These are phyloP conservation scores for Trichoderma sp. DNA, from an alignment of 2,329 filamentous ascomycete genomes.

Conservation along the genomic window DNA sequence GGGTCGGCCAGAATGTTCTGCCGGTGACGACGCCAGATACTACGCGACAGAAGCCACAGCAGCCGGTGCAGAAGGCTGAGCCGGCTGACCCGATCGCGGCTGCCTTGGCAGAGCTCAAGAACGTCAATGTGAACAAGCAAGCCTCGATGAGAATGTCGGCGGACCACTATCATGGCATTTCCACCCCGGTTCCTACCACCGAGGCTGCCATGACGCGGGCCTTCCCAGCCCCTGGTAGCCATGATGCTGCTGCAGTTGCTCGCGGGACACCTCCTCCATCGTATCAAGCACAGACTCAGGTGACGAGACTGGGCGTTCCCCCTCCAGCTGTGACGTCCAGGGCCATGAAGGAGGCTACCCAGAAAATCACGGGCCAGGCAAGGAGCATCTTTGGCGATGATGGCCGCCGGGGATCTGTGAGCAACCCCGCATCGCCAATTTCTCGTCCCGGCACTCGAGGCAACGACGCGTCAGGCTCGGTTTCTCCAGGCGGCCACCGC, in stretches of 20 bases:
- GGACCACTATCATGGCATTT: conserved; percentile 90
- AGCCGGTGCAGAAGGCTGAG: conserved; percentile 50
- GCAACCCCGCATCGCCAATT: conserved; percentile 42
- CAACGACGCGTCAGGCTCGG: conserved; percentile 59
- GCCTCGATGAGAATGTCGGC: conserved; percentile 85
- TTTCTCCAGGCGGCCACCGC: conserved; percentile 70
- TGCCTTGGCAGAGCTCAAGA: conserved; percentile 90
- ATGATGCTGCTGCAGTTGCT: conserved; percentile 56
- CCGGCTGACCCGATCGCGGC: conserved; percentile 86
- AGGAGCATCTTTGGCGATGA: conserved; percentile 70
- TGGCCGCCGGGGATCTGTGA: conserved; percentile 37
- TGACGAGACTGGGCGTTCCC: conserved; percentile 82
- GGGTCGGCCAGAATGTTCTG: conserved; percentile 95
- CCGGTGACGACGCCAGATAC: conserved; percentile 81
- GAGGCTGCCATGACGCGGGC: conserved; percentile 48
- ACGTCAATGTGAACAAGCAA: conserved; percentile 74
- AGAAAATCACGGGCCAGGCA: conserved; percentile 83
- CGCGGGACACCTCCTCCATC: conserved; percentile 82
- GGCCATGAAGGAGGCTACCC: conserved; percentile 93
- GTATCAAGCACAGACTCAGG: conserved; percentile 67
- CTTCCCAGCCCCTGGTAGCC: conserved; percentile 60
- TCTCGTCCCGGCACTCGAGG: conserved; percentile 63
- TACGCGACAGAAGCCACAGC: conserved; percentile 41
- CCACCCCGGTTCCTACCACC: conserved; percentile 70
- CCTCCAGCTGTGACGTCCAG: conserved; percentile 89